Percentiles rank a stretch among this genome's conserved stretches.
Conservation (phyloP, 495 filamentous ascomycete species). For the Penicillium tannophilum region DNA sequence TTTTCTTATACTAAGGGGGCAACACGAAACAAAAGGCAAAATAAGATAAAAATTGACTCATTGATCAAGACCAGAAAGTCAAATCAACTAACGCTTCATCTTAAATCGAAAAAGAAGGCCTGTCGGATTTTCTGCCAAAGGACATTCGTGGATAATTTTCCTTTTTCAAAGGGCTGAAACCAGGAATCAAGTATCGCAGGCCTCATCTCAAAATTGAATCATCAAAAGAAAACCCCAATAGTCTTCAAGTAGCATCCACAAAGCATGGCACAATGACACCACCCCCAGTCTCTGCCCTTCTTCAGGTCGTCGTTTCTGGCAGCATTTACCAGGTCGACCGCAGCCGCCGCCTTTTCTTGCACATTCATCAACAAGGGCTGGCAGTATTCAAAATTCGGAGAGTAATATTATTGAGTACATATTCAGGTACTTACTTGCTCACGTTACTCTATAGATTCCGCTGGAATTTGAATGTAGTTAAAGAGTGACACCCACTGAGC, state of each 20-base stretch:
- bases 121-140: not conserved
- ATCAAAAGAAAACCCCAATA: not conserved
- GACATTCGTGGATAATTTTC: not conserved
- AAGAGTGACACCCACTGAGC: no score
- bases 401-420: no score
- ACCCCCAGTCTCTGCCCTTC: not conserved
- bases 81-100: no score
- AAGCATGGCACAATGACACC: not conserved
- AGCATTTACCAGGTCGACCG: not conserved
- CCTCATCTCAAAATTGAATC: not conserved
- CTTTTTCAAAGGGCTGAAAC: not conserved
- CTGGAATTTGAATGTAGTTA: no score
- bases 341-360: not conserved
- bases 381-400: no score
- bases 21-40: not conserved
- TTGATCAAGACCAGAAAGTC: no score
- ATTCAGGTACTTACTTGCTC: no score
- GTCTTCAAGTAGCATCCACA: not conserved
- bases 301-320: not conserved
- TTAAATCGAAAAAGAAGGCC: conserved; percentile 1
- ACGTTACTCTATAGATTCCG: no score
- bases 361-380: not conserved
- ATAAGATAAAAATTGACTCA: no score
- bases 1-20: no score
- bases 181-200: not conserved